Base-by-base conservation (phyloP, 2,329 filamentous ascomycete species). In the Penicillium sp. region DNA sequence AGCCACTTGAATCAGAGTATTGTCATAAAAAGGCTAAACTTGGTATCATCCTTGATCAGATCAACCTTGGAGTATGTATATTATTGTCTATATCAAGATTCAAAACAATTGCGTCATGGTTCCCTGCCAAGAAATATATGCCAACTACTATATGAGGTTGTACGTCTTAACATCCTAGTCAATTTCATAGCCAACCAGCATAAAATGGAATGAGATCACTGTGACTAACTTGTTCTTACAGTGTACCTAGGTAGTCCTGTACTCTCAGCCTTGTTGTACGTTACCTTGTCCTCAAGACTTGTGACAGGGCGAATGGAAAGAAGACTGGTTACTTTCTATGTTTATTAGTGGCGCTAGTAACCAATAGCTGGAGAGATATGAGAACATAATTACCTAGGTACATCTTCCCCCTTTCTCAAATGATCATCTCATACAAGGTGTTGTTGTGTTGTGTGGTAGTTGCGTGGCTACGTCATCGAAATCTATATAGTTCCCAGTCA, bases 101-200 rank as follows among this genome's bases (percentile, higher is more conserved):
- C 41, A 31, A 44, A 31, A 46, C 44, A 37, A 46, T 38, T 35
- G n/a, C 40, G 49, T 51, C 49, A 51, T 46, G n/a, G 23, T 31
- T 27, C 12, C 25, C 18, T 45, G 48, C 48, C 49, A 51, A 51
- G 39, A 25, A 29, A 31, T 2, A 41, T 29, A 21, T 49, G 38
- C 39, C 45, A 47, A 35, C 31, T 47, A 41, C 25, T 25, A 25
- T 27, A 27, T 27, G 25, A 27, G 25, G 25, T 27, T 27, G 25
- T 27, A 27, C 25, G 2, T 27, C 2, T 8, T 27, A 27, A 27
- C 3, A 38, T 46, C 41, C 25, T 45, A 13, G 41, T 38, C 34
- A 15, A 46, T 46, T 32, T 6, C 1, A 46, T 45, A 44, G 21
- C 16, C 47, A 49, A 32, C 37, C 23, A 50, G 16, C 15, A 40